A percentile compares a stretch with the other conserved stretches of the same genome.
These are phyloP conservation scores for Rhizophora mangle DNA, from an alignment of 345 rosid genomes.

Conservation along the genomic window DNA sequence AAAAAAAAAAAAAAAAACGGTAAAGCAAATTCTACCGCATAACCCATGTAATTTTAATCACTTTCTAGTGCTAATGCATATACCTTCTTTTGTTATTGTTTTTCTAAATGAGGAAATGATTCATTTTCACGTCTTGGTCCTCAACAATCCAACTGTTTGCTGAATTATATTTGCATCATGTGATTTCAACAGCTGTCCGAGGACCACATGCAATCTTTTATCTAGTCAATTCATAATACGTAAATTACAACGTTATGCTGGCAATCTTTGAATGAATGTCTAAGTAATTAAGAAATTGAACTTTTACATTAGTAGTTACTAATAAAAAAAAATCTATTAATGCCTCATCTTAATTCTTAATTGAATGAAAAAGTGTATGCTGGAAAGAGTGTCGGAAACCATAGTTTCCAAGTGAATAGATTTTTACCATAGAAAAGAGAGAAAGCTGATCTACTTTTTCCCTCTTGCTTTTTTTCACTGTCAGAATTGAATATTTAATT, in stretches of 20 bases:
- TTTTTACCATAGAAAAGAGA: slow-evolving; percentile 23
- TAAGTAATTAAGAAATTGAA: too few species aligned
- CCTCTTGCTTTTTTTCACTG: background rate
- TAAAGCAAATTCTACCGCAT: too few species aligned
- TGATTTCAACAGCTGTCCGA: slow-evolving; percentile 10
- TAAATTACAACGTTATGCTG: too few species aligned
- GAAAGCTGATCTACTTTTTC: slow-evolving; percentile 31
- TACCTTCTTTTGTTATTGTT: background rate
- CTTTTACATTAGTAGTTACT: too few species aligned
- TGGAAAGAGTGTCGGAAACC: too few species aligned
- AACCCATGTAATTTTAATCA: too few species aligned
- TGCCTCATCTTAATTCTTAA: too few species aligned
- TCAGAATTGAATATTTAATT: background rate
- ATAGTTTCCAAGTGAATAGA: slow-evolving; percentile 14
- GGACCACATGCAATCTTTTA: slow-evolving; percentile 8
- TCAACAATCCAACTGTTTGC: background rate
- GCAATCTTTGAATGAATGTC: too few species aligned
- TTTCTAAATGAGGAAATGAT: background rate
- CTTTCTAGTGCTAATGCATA: background rate
- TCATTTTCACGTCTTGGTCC: slow-evolving; percentile 6
- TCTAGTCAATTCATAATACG: background rate
- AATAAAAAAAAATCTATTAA: background rate
- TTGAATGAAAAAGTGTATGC: too few species aligned
- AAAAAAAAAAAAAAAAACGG: too few species aligned
- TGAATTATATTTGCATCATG: background rate